These are phyloP conservation scores for Monascus purpureus DNA, from an alignment of 495 filamentous ascomycete genomes.

Conservation along the genomic window DNA sequence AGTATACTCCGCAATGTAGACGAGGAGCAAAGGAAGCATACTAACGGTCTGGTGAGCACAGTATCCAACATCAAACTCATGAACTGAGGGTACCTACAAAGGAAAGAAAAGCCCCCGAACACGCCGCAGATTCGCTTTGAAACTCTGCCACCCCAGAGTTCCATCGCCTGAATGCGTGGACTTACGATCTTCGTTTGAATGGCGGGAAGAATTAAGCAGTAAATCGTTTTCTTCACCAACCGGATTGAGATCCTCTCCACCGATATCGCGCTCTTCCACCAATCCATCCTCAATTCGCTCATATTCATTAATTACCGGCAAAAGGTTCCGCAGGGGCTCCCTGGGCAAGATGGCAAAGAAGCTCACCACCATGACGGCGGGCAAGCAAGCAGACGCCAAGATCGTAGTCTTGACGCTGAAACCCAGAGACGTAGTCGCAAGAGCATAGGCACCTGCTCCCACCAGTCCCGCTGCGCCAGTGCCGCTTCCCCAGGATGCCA, in stretches of 20 bases:
- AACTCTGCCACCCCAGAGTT: slow-evolving; percentile 14
- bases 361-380: slow-evolving; percentile 65
- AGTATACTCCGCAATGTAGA: slow-evolving; percentile 91
- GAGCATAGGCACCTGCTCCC: slow-evolving; percentile 74
- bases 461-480: slow-evolving; percentile 83
- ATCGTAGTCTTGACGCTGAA: slow-evolving; percentile 58
- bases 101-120: slow-evolving; percentile 47
- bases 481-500: slow-evolving; percentile 86
- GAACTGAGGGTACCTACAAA: slow-evolving; percentile 34
- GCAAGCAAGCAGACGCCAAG: slow-evolving; percentile 62
- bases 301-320: slow-evolving; percentile 12
- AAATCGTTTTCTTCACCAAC: slow-evolving; percentile 20
- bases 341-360: slow-evolving; percentile 72
- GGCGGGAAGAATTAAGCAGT: slow-evolving; percentile 19
- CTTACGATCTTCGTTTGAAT: slow-evolving; percentile 12
- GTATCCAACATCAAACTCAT: neutral
- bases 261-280: slow-evolving; percentile 15
- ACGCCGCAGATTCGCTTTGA: slow-evolving; percentile 37
- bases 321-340: slow-evolving; percentile 32
- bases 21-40: slow-evolving; percentile 82
- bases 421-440: slow-evolving; percentile 65
- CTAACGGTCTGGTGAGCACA: slow-evolving; percentile 28
- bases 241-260: slow-evolving; percentile 16
- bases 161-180: slow-evolving; percentile 2
- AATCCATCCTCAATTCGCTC: too few relatives aligned